A percentile compares a stretch with the other conserved stretches of the same genome.
Evolutionary conservation across 2,329 filamentous ascomycete species (phyloP).

Genomic region (Epicoccum nigrum): DNA sequence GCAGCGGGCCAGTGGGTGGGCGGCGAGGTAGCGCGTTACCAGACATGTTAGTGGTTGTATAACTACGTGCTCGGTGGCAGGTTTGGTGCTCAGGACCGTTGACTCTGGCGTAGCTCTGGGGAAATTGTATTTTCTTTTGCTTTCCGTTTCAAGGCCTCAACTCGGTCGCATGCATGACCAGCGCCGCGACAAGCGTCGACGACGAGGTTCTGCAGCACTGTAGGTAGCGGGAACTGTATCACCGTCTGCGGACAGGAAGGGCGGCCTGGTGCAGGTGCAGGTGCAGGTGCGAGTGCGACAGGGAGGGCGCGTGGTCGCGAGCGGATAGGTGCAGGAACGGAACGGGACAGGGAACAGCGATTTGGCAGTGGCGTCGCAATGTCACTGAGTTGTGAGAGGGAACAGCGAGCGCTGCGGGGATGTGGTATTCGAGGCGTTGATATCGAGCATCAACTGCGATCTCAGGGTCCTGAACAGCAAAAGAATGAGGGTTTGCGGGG

Average conservation of each 20-base stretch:
- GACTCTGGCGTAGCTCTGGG: not conserved
- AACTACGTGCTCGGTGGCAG: not conserved
- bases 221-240: too few relatives aligned
- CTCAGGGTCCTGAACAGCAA: slow-evolving; percentile 5
- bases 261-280: slow-evolving; percentile 1
- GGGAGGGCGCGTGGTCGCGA: slow-evolving; percentile 9
- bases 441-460: not conserved
- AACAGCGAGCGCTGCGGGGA: not conserved
- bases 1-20: slow-evolving; percentile 73
- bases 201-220: not conserved
- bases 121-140: not conserved
- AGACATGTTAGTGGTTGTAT: slow-evolving; percentile 31
- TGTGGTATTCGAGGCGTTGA: not conserved
- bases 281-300: too few relatives aligned
- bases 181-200: slow-evolving; percentile 8
- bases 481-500: slow-evolving; percentile 10
- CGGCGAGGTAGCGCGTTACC: slow-evolving; percentile 69
- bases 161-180: slow-evolving; percentile 13
- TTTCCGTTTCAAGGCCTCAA: slow-evolving; percentile 8
- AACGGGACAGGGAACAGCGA: slow-evolving; percentile 5
- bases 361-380: not conserved
- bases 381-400: not conserved
- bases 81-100: not conserved
- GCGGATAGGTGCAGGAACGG: not conserved
- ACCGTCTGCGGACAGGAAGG: not conserved